phyloP scores from a whole-genome alignment of 345 rosid species.

The Salix purpurea region DNA sequence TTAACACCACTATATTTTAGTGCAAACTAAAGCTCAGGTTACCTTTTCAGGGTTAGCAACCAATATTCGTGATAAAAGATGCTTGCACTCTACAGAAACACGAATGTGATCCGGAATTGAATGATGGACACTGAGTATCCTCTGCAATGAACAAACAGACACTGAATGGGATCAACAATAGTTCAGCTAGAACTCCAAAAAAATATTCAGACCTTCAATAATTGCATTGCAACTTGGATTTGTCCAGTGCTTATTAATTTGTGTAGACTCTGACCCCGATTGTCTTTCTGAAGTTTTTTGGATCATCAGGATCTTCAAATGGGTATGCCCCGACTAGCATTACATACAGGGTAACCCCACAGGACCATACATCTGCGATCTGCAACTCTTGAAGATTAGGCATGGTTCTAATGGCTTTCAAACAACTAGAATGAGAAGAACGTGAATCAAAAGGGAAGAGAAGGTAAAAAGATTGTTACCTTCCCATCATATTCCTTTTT shows the following conservation, averaged over 20 bases:
- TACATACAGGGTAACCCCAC: constrained; percentile 24
- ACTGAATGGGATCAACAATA: no score
- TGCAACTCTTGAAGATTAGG: constrained; percentile 11
- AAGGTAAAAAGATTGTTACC: constrained; percentile 30
- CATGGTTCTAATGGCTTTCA: background rate
- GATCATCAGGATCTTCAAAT: constrained; percentile 25
- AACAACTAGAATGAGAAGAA: background rate
- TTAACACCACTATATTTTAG: background rate
- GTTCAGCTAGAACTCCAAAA: background rate
- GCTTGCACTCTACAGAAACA: constrained; percentile 20
- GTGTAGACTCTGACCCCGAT: constrained; percentile 13
- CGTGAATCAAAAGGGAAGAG: background rate
- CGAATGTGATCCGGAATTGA: constrained; percentile 20
- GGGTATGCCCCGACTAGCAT: constrained; percentile 25
- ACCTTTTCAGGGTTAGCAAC: constrained; percentile 29
- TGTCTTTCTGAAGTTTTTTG: constrained; percentile 22
- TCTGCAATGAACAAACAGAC: background rate
- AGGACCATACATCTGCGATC: constrained; percentile 27
- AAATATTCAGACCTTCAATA: background rate
- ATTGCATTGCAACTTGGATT: background rate
- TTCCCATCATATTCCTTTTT: constrained; percentile 81
- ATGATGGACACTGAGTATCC: constrained; percentile 21
- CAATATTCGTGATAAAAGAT: constrained; percentile 25
- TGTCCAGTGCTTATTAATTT: no score
- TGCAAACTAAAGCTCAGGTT: background rate